Percentiles rank a stretch among this genome's conserved stretches.
Conservation (phyloP, 1,139 yeast genomes). For the Pichia sp. region DNA sequence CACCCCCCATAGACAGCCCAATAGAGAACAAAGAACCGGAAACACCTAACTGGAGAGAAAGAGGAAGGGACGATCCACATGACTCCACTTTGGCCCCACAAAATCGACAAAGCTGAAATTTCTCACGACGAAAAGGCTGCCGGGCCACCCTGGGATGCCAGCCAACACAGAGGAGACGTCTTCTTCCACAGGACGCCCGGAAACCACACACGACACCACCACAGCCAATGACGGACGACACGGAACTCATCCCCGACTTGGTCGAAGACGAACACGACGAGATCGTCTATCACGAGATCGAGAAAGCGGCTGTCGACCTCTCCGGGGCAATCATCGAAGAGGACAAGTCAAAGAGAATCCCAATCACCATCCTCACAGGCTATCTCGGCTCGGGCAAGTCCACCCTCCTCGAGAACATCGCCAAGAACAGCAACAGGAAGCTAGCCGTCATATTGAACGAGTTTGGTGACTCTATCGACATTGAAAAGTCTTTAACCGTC, state of each 20-base stretch:
- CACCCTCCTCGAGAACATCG: constrained; percentile 73
- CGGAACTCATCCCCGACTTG: constrained; percentile 53
- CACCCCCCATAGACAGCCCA: too few relatives aligned
- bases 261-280: constrained; percentile 43
- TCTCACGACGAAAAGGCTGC: too few relatives aligned
- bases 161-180: too few relatives aligned
- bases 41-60: too few relatives aligned
- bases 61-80: too few relatives aligned
- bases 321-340: constrained; percentile 20
- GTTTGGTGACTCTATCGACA: constrained; percentile 84
- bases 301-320: constrained; percentile 13
- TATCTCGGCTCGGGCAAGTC: constrained; percentile 95
- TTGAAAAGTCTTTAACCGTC: constrained; percentile 84
- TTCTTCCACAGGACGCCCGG: too few relatives aligned
- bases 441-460: constrained; percentile 92
- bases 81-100: too few relatives aligned
- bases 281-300: constrained; percentile 24
- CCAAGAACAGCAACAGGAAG: constrained; percentile 63
- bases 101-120: too few relatives aligned
- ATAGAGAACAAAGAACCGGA: too few relatives aligned
- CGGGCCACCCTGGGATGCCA: too few relatives aligned
- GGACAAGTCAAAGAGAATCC: constrained; percentile 53
- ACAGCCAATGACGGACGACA: constrained; percentile 17
- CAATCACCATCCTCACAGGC: constrained; percentile 92
- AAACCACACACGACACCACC: too few relatives aligned